Evolutionary conservation across 2,329 filamentous ascomycete species (phyloP).

Genomic region (Hymenoscyphus linearis): DNA sequence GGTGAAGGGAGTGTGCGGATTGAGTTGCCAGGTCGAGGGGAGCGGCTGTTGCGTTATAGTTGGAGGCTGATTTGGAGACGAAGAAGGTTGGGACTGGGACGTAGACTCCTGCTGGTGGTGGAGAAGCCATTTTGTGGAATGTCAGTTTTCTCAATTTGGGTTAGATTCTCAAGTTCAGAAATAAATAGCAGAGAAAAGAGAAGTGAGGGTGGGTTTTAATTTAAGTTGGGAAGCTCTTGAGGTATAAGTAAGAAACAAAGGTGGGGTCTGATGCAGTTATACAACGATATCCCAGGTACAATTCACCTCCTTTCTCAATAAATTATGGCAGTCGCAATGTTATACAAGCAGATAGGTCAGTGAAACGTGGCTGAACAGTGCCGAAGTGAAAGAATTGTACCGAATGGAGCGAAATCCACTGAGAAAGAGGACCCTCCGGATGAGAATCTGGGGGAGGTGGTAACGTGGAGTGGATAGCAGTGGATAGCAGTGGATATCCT

Average conservation of each 20-base stretch:
- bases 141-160: neutral
- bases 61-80: slow-evolving; percentile 27
- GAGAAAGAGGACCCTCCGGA: no score
- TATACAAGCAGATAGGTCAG: neutral
- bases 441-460: neutral
- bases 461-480: no score
- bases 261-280: neutral
- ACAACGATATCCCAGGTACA: neutral
- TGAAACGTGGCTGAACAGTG: neutral
- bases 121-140: neutral
- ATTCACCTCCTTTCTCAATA: neutral
- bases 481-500: neutral
- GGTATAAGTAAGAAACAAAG: slow-evolving; percentile 1
- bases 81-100: slow-evolving; percentile 61
- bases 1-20: slow-evolving; percentile 51
- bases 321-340: neutral
- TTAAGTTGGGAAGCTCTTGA: neutral
- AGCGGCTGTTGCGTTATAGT: slow-evolving; percentile 23
- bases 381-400: neutral
- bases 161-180: neutral
- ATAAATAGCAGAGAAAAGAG: neutral
- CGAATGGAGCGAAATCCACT: neutral
- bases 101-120: slow-evolving; percentile 32
- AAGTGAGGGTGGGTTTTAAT: slow-evolving; percentile 19
- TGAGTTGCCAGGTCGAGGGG: slow-evolving; percentile 53